Conservation (phyloP, 257 asterid species). For the Ehretia macrophylla region DNA sequence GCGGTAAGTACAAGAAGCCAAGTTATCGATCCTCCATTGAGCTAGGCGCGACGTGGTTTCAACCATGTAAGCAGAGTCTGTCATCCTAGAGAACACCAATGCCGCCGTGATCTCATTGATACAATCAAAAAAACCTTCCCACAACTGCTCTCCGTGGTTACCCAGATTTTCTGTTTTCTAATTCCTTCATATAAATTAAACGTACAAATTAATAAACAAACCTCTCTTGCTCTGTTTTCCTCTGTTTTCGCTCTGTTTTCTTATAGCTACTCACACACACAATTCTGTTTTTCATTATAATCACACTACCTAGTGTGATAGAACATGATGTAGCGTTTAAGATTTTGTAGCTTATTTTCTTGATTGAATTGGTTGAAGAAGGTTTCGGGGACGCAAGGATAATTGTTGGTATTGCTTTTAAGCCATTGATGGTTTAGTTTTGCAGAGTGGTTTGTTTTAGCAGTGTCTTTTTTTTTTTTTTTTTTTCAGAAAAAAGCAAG, state of each 20-base stretch:
- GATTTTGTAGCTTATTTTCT: not conserved
- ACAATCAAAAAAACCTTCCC: constrained; percentile 75
- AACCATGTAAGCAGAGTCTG: constrained; percentile 80
- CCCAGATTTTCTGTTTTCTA: constrained; percentile 73
- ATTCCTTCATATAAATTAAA: constrained; percentile 37
- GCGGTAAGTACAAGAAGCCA: constrained; percentile 58
- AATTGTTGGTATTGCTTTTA: constrained; percentile 30
- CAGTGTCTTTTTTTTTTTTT: too few species aligned
- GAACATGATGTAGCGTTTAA: not conserved
- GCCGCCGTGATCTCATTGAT: constrained; percentile 88
- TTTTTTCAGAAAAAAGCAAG: not conserved
- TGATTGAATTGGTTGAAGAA: constrained; percentile 18
- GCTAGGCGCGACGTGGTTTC: constrained; percentile 93
- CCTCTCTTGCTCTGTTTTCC: constrained; percentile 5
- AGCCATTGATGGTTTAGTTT: constrained; percentile 57
- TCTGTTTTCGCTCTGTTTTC: constrained; percentile 3
- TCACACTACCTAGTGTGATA: not conserved
- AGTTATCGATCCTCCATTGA: constrained; percentile 80
- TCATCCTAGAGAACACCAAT: constrained; percentile 69
- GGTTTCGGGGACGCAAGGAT: constrained; percentile 55
- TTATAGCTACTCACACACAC: not conserved
- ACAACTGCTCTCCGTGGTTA: constrained; percentile 72
- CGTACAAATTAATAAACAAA: not conserved
- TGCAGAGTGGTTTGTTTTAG: constrained; percentile 13
- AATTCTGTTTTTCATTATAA: not conserved